Percentiles rank a stretch among this genome's conserved stretches.
These are phyloP conservation scores for Chlamydomonas schloesseri DNA, from an alignment of 139 green algal species.

Conservation along the genomic window DNA sequence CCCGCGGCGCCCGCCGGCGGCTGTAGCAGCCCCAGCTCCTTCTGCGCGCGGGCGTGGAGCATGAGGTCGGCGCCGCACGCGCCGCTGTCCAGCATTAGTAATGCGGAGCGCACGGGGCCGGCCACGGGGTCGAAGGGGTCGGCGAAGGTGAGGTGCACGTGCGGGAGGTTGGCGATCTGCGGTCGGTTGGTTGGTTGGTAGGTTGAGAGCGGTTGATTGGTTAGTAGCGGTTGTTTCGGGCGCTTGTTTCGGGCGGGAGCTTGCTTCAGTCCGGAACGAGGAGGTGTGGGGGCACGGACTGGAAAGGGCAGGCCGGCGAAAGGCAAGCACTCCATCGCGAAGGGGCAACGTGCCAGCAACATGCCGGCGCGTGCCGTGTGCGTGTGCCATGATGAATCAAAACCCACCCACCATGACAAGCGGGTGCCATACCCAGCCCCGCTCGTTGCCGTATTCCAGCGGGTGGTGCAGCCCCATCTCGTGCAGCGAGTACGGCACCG, in stretches of 20 bases:
- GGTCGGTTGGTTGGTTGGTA: neutral
- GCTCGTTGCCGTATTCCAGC: constrained; percentile 25
- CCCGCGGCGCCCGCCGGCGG: too few species aligned
- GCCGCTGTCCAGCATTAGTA: constrained; percentile 69
- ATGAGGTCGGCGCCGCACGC: constrained; percentile 65
- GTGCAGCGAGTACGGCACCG: constrained; percentile 32
- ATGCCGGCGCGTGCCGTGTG: too few species aligned
- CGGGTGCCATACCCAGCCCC: constrained; percentile 45
- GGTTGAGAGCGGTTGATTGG: neutral
- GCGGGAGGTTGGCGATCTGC: constrained; percentile 66
- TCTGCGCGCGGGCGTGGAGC: constrained; percentile 56
- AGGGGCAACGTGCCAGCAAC: too few species aligned
- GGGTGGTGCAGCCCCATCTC: constrained; percentile 56
- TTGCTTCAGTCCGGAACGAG: too few species aligned
- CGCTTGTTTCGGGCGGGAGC: too few species aligned
- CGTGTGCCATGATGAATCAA: too few species aligned
- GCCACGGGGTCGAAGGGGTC: neutral
- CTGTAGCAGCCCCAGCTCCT: constrained; percentile 49
- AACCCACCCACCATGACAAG: constrained; percentile 59
- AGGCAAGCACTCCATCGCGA: too few species aligned
- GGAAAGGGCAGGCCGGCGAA: too few species aligned
- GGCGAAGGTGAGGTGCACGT: constrained; percentile 55
- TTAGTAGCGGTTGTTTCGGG: too few species aligned
- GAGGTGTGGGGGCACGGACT: too few species aligned
- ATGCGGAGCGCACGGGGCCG: neutral